Evolutionary conservation across 106 monocot species (phyloP).

Genomic region (Gastrodia elata): DNA sequence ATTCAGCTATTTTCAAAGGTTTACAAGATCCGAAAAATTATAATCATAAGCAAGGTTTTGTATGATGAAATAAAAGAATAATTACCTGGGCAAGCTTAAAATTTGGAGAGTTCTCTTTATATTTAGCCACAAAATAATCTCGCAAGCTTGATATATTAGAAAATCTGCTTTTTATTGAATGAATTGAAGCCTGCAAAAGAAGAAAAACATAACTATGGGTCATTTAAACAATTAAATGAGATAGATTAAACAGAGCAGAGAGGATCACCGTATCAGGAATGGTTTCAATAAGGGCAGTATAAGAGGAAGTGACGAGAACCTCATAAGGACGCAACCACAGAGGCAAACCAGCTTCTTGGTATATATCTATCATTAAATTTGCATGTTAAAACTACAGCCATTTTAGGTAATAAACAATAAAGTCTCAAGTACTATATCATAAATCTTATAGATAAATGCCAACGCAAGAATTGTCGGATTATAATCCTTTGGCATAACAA

Average conservation of each 20-base stretch:
- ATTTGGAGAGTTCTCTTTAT: conserved; percentile 70
- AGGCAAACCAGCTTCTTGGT: conserved; percentile 98
- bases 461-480: neutral
- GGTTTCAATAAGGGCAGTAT: conserved; percentile 98
- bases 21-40: neutral
- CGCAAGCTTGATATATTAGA: conserved; percentile 83
- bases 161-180: conserved; percentile 93
- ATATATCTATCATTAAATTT: conserved; percentile 64
- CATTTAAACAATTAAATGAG: neutral
- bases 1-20: neutral
- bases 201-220: neutral
- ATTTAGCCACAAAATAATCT: conserved; percentile 87
- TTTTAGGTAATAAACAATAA: neutral
- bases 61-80: neutral
- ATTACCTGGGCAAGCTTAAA: conserved; percentile 98
- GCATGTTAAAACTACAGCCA: neutral
- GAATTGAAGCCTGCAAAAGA: conserved; percentile 76
- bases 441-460: neutral
- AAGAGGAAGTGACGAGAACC: conserved; percentile 95
- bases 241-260: neutral
- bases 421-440: neutral
- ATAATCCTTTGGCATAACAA: neutral
- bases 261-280: conserved; percentile 88
- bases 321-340: conserved; percentile 99
- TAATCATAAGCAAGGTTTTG: neutral